Conservation (phyloP, 768 basidiomycete genomes). For the Psilocybe tampanensis region DNA sequence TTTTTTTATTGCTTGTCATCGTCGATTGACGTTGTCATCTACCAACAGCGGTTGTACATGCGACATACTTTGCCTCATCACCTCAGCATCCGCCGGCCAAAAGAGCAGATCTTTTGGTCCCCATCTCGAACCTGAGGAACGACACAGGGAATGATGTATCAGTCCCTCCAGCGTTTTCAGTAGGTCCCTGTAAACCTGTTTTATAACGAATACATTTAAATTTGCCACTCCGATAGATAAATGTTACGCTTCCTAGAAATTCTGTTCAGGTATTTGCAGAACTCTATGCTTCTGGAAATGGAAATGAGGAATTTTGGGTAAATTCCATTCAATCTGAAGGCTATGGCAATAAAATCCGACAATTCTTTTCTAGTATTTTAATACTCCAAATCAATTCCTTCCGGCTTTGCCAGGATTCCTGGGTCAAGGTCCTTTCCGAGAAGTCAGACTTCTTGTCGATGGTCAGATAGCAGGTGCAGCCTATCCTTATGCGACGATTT, state of each 20-base stretch:
- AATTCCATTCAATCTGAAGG: background rate
- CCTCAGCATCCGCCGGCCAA: slow-evolving; percentile 54
- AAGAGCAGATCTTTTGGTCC: slow-evolving; percentile 66
- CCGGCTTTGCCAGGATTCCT: slow-evolving; percentile 50
- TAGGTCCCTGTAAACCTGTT: slow-evolving; percentile 24
- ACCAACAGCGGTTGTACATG: slow-evolving; percentile 59
- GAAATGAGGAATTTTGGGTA: slow-evolving; percentile 79
- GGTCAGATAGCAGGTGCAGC: slow-evolving; percentile 47
- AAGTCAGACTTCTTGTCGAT: slow-evolving; percentile 50
- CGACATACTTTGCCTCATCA: slow-evolving; percentile 73
- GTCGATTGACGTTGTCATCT: background rate
- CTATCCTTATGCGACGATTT: slow-evolving; percentile 62
- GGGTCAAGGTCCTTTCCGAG: slow-evolving; percentile 52
- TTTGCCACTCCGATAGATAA: slow-evolving; percentile 45
- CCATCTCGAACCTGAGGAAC: slow-evolving; percentile 66
- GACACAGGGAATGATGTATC: slow-evolving; percentile 72
- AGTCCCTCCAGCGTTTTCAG: slow-evolving; percentile 75
- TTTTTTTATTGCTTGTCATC: background rate
- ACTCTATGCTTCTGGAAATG: slow-evolving; percentile 65
- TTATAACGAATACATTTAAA: background rate
- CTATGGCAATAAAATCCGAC: background rate
- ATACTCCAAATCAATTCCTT: slow-evolving; percentile 63
- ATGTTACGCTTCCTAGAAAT: slow-evolving; percentile 71
- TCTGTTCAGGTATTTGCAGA: slow-evolving; percentile 70
- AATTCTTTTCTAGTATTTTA: slow-evolving; percentile 56